Conservation (phyloP, 345 rosid genomes). For the Passiflora organensis region DNA sequence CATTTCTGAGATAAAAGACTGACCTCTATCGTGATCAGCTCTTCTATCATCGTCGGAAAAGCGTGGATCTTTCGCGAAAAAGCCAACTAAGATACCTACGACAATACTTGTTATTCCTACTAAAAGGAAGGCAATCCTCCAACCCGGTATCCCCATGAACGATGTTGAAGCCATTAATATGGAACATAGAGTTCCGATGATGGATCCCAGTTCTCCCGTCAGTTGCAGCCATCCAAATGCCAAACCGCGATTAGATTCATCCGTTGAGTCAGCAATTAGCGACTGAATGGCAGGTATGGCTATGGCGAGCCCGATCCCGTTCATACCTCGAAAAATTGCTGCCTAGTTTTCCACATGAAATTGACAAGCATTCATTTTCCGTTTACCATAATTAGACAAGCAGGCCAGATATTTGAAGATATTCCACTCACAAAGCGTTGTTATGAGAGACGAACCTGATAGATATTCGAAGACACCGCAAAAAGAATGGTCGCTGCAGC, state of each 20-base stretch:
- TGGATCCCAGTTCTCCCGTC: slow-evolving; percentile 53
- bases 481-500: slow-evolving; percentile 64
- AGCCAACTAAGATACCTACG: slow-evolving; percentile 51
- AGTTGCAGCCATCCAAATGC: slow-evolving; percentile 82
- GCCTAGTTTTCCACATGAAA: slow-evolving; percentile 40
- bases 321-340: slow-evolving; percentile 76
- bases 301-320: slow-evolving; percentile 84
- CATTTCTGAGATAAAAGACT: slow-evolving; percentile 37
- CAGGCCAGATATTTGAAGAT: neutral
- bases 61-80: slow-evolving; percentile 67
- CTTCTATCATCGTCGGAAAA: slow-evolving; percentile 13
- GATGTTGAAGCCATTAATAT: slow-evolving; percentile 60
- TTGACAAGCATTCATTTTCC: neutral
- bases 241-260: slow-evolving; percentile 65
- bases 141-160: slow-evolving; percentile 63
- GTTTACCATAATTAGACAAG: neutral
- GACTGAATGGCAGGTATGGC: slow-evolving; percentile 82
- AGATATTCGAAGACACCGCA: slow-evolving; percentile 52
- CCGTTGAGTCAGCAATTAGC: slow-evolving; percentile 70
- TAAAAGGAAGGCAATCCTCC: slow-evolving; percentile 72
- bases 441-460: slow-evolving; percentile 40
- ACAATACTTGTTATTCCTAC: slow-evolving; percentile 52
- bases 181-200: slow-evolving; percentile 49
- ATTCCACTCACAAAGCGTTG: no score
- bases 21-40: neutral